Conservation (phyloP, 805 yeast genomes). For the Kodamaea hsintzibuensis region DNA sequence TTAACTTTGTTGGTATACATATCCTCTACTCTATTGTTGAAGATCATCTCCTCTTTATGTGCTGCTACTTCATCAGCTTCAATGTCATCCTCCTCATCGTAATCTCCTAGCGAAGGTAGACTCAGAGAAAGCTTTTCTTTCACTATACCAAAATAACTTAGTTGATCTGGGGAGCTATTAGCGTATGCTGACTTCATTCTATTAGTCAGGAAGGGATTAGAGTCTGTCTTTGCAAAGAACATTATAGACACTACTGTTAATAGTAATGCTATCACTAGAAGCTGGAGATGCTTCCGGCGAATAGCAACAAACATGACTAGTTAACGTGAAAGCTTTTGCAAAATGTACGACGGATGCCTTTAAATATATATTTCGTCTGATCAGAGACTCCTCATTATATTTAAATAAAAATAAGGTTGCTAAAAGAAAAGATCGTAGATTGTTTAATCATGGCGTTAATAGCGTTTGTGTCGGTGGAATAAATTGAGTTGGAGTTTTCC, state of each 20-base stretch:
- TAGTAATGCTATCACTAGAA: slow-evolving; percentile 14
- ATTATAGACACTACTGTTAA: slow-evolving; percentile 14
- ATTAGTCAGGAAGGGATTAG: not conserved
- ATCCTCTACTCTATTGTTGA: slow-evolving; percentile 13
- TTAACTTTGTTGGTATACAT: slow-evolving; percentile 16
- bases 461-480: not conserved
- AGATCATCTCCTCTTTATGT: slow-evolving; percentile 6
- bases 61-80: slow-evolving; percentile 9
- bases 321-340: too few relatives aligned
- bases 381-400: not conserved
- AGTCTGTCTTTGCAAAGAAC: slow-evolving; percentile 7
- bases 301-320: slow-evolving; percentile 13
- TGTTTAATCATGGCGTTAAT: not conserved
- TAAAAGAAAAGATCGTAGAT: not conserved
- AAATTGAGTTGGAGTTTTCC: not conserved
- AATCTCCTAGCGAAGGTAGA: not conserved
- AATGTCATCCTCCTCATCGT: slow-evolving; percentile 5
- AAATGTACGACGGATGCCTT: not conserved
- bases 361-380: not conserved
- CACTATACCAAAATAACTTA: slow-evolving; percentile 4
- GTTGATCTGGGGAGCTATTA: not conserved
- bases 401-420: not conserved
- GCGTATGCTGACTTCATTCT: slow-evolving; percentile 6
- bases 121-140: not conserved
- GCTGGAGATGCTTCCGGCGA: slow-evolving; percentile 19